Evolutionary conservation across 2,329 filamentous ascomycete genomes (phyloP), one percentile per base, ranked within the genome.

Genomic region (Xylariaceae sp.): DNA sequence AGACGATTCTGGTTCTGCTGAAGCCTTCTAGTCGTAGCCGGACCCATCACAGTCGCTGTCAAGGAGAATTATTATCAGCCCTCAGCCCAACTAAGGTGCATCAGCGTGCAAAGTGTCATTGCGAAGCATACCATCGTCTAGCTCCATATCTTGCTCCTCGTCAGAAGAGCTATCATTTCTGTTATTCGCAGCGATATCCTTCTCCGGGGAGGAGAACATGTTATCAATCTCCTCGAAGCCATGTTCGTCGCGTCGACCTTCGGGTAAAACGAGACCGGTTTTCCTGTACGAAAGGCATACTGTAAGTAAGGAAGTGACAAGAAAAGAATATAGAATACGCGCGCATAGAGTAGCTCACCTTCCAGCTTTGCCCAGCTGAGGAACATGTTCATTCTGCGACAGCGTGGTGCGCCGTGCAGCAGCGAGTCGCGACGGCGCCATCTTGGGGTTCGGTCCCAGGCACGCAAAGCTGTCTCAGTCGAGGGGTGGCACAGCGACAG

Each of bases 151-250:
- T 55, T 74, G 61, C 54, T 75, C 58, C 52, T 71, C 60, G 11
- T 64, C 56, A 1, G 54, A 55, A 4, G 46, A 43, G 20, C 25
- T 39, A 40, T 53, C 35, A 38, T 56, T 48, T 6, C 33, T 36
- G 22, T 57, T 51, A 50, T 58, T 50, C 37, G 57, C 38, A 29
- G 39, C 42, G 4, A 52, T 46, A 11, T 57, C 68, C 59, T 83
- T 86, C 54, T 81, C 79, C 12, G 91, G 90, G 17, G 91, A 95
- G 7, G 91, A 96, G 67, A 95, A 95, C 54, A 97, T 81, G 55
- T 82, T 81, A 27, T 92, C 87, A 47, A 95, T 78, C 27, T 88
- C 85, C 64, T 96, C 89, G 73, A 98, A 83, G 66, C 92, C 93
- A 75, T 95, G 76, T 64, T 94, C 90, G 68, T 97, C 92, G 69